A percentile compares a stretch with the other conserved stretches of the same genome.
Conservation (phyloP, 345 rosid genomes). For the Adansonia digitata region DNA sequence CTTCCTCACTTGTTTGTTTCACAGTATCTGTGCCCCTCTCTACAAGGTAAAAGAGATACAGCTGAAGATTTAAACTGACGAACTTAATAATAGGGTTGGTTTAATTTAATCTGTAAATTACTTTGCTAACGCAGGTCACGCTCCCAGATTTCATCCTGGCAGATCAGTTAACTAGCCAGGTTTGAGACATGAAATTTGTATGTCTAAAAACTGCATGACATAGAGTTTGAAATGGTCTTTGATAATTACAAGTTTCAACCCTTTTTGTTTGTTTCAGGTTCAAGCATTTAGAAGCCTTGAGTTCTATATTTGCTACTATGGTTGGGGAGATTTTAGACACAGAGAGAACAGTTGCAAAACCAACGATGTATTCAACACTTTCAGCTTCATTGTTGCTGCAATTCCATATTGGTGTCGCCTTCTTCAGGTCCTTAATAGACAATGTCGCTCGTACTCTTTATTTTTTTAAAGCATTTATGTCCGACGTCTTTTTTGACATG, state of each 20-base stretch:
- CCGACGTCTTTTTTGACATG: too few relatives aligned
- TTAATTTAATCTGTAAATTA: not conserved
- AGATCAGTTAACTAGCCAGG: conserved; percentile 69
- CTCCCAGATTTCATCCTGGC: conserved; percentile 28
- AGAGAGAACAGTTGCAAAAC: conserved; percentile 39
- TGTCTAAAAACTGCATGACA: not conserved
- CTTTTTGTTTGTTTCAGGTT: conserved; percentile 31
- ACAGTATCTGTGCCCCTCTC: conserved; percentile 26
- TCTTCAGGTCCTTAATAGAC: conserved; percentile 41
- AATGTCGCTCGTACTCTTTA: too few relatives aligned
- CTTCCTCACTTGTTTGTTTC: conserved; percentile 28
- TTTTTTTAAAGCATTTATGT: too few relatives aligned
- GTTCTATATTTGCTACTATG: conserved; percentile 69
- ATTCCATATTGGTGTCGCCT: conserved; percentile 58
- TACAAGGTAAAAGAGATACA: conserved; percentile 29
- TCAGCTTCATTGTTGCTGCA: conserved; percentile 50
- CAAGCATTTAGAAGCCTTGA: conserved; percentile 70
- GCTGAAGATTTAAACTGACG: not conserved
- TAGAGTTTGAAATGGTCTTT: not conserved
- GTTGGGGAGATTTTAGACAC: conserved; percentile 53
- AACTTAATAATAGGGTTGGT: not conserved
- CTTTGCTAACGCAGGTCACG: conserved; percentile 31
- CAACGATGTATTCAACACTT: conserved; percentile 30
- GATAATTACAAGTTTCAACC: not conserved
- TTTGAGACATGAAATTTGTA: conserved; percentile 7